Evolutionary conservation across 352 stramenopile species (phyloP).

Genomic region (Poterioochromonas sp.): DNA sequence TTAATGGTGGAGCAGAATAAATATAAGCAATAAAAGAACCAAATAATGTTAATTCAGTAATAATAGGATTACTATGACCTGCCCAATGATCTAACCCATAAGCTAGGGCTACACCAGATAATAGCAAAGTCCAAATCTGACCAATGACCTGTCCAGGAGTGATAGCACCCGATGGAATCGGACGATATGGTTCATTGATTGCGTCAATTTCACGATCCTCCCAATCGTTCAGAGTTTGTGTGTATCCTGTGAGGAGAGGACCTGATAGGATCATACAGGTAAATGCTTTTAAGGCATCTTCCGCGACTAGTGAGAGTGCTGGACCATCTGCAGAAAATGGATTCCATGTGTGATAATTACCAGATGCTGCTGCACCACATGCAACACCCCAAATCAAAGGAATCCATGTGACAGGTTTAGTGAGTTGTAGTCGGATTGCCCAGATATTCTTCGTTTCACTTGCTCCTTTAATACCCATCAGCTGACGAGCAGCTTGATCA

Average conservation of each 20-base stretch:
- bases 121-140: slow-evolving; percentile 65
- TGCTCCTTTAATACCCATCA: slow-evolving; percentile 42
- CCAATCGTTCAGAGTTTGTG: slow-evolving; percentile 76
- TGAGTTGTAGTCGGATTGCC: slow-evolving; percentile 51
- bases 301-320: slow-evolving; percentile 52
- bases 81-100: slow-evolving; percentile 51
- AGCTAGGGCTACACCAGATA: slow-evolving; percentile 58
- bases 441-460: slow-evolving; percentile 46
- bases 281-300: slow-evolving; percentile 59
- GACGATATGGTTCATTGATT: slow-evolving; percentile 72
- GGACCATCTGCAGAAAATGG: slow-evolving; percentile 58
- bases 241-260: slow-evolving; percentile 66
- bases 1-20: slow-evolving; percentile 67
- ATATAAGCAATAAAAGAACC: slow-evolving; percentile 72
- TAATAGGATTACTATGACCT: slow-evolving; percentile 59
- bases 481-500: slow-evolving; percentile 9
- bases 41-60: slow-evolving; percentile 59
- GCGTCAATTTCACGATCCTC: slow-evolving; percentile 74
- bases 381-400: slow-evolving; percentile 64
- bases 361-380: slow-evolving; percentile 59
- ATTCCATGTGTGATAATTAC: slow-evolving; percentile 76
- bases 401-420: slow-evolving; percentile 51
- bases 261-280: slow-evolving; percentile 63
- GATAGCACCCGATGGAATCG: slow-evolving; percentile 56
- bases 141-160: slow-evolving; percentile 52